A percentile compares a stretch with the other conserved stretches of the same genome.
Evolutionary conservation across 352 stramenopile genomes (phyloP).

Genomic region (Pythium monospermum): DNA sequence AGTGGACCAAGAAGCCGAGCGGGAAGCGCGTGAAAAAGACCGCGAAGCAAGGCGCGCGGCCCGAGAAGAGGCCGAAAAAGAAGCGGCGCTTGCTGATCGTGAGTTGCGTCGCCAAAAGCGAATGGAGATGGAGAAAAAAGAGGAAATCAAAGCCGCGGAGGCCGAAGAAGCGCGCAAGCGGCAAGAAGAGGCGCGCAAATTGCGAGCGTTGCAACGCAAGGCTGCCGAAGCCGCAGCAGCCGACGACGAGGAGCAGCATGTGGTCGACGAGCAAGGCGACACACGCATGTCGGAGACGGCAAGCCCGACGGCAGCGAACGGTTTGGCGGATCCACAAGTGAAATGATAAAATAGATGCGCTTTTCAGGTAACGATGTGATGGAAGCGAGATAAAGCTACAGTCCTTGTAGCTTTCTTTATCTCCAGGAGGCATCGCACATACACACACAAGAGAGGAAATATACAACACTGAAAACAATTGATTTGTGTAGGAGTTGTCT

Average conservation of each 20-base stretch:
- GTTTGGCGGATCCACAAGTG: too few relatives aligned
- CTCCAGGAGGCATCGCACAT: too few relatives aligned
- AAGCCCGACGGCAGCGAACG: too few relatives aligned
- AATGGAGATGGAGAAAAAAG: conserved; percentile 54
- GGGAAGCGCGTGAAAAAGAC: conserved; percentile 45
- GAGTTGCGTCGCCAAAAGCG: conserved; percentile 52
- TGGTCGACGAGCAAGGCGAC: too few relatives aligned
- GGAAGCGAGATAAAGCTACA: too few relatives aligned
- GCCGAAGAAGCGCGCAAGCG: conserved; percentile 37
- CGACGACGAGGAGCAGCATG: conserved; percentile 2
- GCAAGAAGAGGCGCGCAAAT: conserved; percentile 46
- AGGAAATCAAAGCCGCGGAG: conserved; percentile 28
- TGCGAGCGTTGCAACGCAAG: conserved; percentile 44
- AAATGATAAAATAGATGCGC: too few relatives aligned
- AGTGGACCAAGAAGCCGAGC: conserved; percentile 62
- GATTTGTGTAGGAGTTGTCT: not conserved
- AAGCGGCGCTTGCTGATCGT: conserved; percentile 43
- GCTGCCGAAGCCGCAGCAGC: conserved; percentile 1
- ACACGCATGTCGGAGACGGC: too few relatives aligned
- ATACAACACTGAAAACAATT: not conserved
- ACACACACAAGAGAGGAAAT: too few relatives aligned
- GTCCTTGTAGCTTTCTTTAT: too few relatives aligned
- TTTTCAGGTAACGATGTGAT: too few relatives aligned
- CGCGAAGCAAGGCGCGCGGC: conserved; percentile 42
- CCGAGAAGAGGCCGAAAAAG: conserved; percentile 50